Evolutionary conservation across 1,139 yeast genomes (phyloP).

Genomic region (Pichia sp.): DNA sequence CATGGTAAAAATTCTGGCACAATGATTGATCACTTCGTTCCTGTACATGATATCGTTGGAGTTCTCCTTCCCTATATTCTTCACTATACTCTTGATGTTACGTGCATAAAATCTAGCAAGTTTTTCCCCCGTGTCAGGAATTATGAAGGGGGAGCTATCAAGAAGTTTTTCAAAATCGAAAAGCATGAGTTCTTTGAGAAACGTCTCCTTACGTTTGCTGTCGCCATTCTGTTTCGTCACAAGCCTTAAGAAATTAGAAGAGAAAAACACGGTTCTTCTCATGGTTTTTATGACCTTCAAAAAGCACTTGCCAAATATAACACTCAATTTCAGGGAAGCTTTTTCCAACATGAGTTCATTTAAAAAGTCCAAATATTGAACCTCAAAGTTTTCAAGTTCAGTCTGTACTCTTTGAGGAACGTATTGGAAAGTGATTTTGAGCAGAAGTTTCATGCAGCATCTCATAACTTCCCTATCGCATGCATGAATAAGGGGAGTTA

Average conservation of each 20-base stretch:
- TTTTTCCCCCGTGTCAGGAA: too few species aligned
- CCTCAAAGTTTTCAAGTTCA: constrained; percentile 40
- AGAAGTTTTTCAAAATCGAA: background rate
- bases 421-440: constrained; percentile 58
- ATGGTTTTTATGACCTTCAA: constrained; percentile 46
- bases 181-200: background rate
- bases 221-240: constrained; percentile 25
- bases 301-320: constrained; percentile 50
- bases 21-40: too few species aligned
- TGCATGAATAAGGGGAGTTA: constrained; percentile 54
- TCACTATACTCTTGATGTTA: too few species aligned
- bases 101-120: too few species aligned
- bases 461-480: constrained; percentile 64
- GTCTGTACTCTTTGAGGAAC: constrained; percentile 51
- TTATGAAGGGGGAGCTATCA: background rate
- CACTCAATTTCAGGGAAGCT: too few species aligned
- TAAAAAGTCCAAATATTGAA: constrained; percentile 37
- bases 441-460: constrained; percentile 53
- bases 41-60: too few species aligned
- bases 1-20: too few species aligned
- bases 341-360: too few species aligned
- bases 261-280: constrained; percentile 16
- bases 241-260: constrained; percentile 37
- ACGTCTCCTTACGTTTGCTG: background rate
- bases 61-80: too few species aligned